Evolutionary conservation across 2,329 filamentous ascomycete species (phyloP).

Genomic region (Anthostomella pinea): DNA sequence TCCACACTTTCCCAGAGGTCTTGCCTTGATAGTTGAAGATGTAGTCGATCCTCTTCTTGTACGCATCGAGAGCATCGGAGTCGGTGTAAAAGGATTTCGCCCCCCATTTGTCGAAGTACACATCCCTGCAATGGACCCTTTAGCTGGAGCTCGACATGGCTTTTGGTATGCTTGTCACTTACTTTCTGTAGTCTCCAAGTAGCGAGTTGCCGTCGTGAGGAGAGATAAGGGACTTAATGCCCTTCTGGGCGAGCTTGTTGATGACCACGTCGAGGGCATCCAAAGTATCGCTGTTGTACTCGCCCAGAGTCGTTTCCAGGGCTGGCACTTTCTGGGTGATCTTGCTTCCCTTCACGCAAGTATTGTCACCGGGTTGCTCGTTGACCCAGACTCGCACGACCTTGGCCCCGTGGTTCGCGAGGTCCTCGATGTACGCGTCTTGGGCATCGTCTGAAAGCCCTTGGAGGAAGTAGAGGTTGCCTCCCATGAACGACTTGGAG

Average conservation of each 20-base stretch:
- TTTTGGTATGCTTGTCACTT: conserved; percentile 2
- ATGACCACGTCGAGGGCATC: conserved; percentile 30
- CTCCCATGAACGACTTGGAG: conserved; percentile 29
- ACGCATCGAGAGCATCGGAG: conserved; percentile 28
- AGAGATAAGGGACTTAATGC: conserved; percentile 32
- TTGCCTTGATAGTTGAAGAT: conserved; percentile 32
- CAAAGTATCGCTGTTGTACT: conserved; percentile 26
- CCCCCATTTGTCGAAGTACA: conserved; percentile 19
- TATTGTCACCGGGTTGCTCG: conserved; percentile 11
- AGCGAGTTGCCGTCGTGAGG: conserved; percentile 31
- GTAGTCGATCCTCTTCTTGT: conserved; percentile 28
- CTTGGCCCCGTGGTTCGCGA: conserved; percentile 28
- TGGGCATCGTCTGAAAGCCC: conserved; percentile 27
- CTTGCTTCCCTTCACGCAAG: conserved; percentile 30
- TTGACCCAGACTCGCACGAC: conserved; percentile 32
- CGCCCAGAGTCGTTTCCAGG: conserved; percentile 25
- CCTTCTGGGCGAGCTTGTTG: conserved; percentile 25
- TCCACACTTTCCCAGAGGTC: conserved; percentile 31
- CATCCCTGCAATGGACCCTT: too few relatives aligned
- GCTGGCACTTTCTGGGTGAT: conserved; percentile 13
- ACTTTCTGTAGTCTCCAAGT: conserved; percentile 18
- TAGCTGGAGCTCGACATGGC: background rate
- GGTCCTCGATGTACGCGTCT: conserved; percentile 23
- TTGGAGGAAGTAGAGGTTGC: conserved; percentile 31
- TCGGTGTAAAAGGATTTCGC: conserved; percentile 29